phyloP scores from a whole-genome alignment of 139 green algal genomes.

The Trebouxia sp. region DNA sequence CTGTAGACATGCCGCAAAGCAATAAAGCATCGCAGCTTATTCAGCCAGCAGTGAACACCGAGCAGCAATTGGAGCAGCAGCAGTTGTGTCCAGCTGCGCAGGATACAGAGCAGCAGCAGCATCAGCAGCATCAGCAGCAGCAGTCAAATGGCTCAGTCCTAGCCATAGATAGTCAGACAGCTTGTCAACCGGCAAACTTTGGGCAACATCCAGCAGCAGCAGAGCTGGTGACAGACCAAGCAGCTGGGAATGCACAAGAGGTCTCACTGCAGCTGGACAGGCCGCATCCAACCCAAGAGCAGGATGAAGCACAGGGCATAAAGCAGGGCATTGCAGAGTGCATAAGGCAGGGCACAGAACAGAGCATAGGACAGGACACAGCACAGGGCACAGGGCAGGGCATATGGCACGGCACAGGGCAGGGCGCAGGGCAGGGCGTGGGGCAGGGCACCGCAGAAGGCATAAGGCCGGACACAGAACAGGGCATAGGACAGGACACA shows the following conservation, averaged over 20 bases:
- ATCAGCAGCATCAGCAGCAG: background rate
- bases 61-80: too few relatives aligned
- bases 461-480: slow-evolving; percentile 40
- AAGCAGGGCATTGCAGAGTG: too few relatives aligned
- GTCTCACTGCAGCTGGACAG: too few relatives aligned
- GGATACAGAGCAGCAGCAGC: background rate
- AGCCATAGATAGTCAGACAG: too few relatives aligned
- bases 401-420: too few relatives aligned
- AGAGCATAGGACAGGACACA: background rate
- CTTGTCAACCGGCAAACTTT: too few relatives aligned
- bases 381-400: background rate
- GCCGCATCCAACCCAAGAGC: too few relatives aligned
- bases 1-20: background rate
- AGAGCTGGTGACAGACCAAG: too few relatives aligned
- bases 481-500: slow-evolving; percentile 1
- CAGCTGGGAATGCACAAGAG: too few relatives aligned
- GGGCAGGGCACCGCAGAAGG: too few relatives aligned
- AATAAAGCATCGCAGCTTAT: background rate
- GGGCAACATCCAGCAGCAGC: background rate
- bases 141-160: background rate
- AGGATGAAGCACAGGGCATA: too few relatives aligned
- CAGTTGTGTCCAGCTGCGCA: background rate
- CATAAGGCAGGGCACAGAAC: background rate
- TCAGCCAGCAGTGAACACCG: background rate
- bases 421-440: too few relatives aligned